Base-by-base conservation (phyloP, 2,329 filamentous ascomycete species). In the Exophiala dermatitidis region DNA sequence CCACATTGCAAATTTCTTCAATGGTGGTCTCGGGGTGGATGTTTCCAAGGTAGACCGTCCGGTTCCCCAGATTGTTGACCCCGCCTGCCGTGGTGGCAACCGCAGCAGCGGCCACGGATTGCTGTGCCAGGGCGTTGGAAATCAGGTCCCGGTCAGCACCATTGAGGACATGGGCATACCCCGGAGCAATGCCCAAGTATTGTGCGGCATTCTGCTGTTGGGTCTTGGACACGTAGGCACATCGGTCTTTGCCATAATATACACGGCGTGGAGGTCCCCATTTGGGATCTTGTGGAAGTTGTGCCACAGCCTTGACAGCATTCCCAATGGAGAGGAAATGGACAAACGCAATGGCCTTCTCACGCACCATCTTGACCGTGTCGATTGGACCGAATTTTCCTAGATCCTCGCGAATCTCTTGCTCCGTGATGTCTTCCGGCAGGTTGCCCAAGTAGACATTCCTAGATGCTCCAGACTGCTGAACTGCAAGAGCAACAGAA, bases 1-100 rank as follows among this genome's bases (percentile, higher is more conserved):
- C 93, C 53, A 98, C 93, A 67, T 98, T 98, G 80, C 93, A 98
- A 69, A 98, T 98, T 74, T 98, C 93, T 74, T 98, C 93, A 63
- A 97, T 95, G 1, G 91, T 97, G 1, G 93, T 98, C 74, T 98
- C 93, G 0, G 93, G 93, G 70, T 98, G 93, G 61, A 98, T 98
- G 72, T 98, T 98, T 63, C 93, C 93, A 4, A 98, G 80, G 69
- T 98, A 98, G 60, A 98, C 95, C 41, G 93, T 98, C 59, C 93
- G 82, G 75, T 98, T 98, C 50, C 93, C 93, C 38, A 98, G 77
- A 71, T 98, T 98, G 76, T 94, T 95, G 63, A 96, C 91, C 59
- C 93, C 93, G 63, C 93, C 93, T 59, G 93, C 93, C 5, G 90
- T 94, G 2, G 93, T 98, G 33, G 93, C 93, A 54, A 98, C 93